These are phyloP conservation scores for Schizopora paradoxa DNA, from an alignment of 1,284 basidiomycete species.

Conservation along the genomic window DNA sequence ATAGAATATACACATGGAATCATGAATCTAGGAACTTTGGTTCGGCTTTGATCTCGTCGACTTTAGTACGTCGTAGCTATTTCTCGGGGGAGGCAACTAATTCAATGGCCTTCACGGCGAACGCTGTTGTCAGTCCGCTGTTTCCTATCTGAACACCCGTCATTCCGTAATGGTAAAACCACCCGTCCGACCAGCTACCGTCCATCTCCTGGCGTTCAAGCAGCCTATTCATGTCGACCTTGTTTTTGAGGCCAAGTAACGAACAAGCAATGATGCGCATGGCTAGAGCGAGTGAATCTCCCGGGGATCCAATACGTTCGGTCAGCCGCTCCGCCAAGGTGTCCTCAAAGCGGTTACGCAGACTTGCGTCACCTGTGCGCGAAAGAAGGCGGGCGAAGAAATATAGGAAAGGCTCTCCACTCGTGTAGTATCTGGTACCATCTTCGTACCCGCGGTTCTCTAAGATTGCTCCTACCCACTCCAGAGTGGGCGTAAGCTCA, in stretches of 20 bases:
- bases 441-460: slow-evolving; percentile 47
- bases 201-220: slow-evolving; percentile 13
- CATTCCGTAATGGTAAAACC: slow-evolving; percentile 14
- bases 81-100: background rate
- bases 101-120: slow-evolving; percentile 13
- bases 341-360: background rate
- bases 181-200: slow-evolving; percentile 17
- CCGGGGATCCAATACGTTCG: slow-evolving; percentile 10
- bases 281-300: slow-evolving; percentile 13
- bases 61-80: too few species aligned
- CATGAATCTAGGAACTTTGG: too few species aligned
- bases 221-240: slow-evolving; percentile 11
- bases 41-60: too few species aligned
- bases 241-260: slow-evolving; percentile 4
- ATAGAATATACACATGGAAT: too few species aligned
- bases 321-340: slow-evolving; percentile 6
- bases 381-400: slow-evolving; percentile 45
- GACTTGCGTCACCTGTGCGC: background rate
- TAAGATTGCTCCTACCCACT: slow-evolving; percentile 48
- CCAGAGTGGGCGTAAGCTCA: slow-evolving; percentile 41
- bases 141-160: slow-evolving; percentile 10
- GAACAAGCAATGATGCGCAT: slow-evolving; percentile 15
- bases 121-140: slow-evolving; percentile 14
- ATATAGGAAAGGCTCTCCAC: slow-evolving; percentile 48
- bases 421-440: slow-evolving; percentile 52